phyloP scores from a whole-genome alignment of 257 asterid genomes.

The Ilex aquifolium region DNA sequence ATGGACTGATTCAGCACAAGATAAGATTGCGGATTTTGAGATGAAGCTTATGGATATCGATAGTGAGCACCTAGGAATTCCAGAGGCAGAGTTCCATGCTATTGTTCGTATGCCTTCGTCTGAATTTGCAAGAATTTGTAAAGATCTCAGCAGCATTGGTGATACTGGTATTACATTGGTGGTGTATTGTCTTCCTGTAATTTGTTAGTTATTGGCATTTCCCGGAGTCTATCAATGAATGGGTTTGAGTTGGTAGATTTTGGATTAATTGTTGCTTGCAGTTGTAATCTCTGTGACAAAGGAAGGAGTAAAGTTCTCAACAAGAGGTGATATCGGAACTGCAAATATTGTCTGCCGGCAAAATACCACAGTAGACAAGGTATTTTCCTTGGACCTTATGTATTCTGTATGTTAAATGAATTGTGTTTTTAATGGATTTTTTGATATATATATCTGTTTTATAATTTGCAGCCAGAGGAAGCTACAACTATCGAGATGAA shows the following conservation, averaged over 20 bases:
- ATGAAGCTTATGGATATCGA: constrained; percentile 3
- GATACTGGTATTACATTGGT: neutral
- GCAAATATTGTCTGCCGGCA: constrained; percentile 4
- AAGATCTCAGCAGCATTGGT: constrained; percentile 4
- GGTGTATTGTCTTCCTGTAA: neutral
- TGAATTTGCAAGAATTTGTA: constrained; percentile 1
- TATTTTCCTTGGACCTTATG: neutral
- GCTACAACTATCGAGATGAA: neutral
- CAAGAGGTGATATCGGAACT: constrained; percentile 4
- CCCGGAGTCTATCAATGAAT: neutral
- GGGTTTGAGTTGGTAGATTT: neutral
- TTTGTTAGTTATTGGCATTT: neutral
- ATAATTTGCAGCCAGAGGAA: constrained; percentile 1
- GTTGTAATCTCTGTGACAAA: constrained; percentile 1
- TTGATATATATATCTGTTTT: neutral
- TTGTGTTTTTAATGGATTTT: neutral
- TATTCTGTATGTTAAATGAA: neutral
- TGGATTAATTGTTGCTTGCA: neutral
- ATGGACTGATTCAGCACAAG: neutral
- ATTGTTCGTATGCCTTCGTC: constrained; percentile 2
- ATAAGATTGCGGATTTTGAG: constrained; percentile 4
- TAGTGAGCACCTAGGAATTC: constrained; percentile 2
- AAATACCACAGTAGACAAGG: neutral
- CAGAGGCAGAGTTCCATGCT: constrained; percentile 1
- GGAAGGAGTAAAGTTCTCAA: constrained; percentile 1